phyloP scores from a whole-genome alignment of 257 asterid genomes.

The Solanum clarkiae region DNA sequence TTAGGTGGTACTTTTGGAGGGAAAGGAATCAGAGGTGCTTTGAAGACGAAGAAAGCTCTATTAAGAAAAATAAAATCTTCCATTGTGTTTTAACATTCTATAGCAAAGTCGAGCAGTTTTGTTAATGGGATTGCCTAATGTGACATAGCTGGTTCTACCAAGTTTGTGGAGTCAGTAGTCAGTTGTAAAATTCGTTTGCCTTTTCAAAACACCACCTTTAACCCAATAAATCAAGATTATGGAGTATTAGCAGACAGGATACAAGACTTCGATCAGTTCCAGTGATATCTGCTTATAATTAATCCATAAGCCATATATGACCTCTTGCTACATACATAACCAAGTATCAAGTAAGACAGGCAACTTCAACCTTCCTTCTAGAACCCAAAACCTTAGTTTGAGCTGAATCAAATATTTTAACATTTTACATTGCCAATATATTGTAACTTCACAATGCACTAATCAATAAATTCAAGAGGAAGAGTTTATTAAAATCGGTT shows the following conservation, averaged over 20 bases:
- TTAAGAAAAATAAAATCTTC: background rate
- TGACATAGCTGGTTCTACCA: background rate
- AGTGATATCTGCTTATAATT: background rate
- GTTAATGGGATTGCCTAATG: background rate
- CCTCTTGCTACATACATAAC: background rate
- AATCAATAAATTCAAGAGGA: background rate
- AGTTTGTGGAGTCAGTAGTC: background rate
- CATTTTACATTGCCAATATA: background rate
- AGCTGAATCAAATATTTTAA: background rate
- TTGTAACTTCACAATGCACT: background rate
- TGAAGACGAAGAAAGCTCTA: background rate
- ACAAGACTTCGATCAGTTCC: background rate
- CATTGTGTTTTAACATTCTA: background rate
- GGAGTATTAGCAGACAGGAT: background rate
- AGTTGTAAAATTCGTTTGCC: background rate
- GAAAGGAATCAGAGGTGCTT: background rate
- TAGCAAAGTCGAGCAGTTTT: background rate
- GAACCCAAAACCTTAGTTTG: background rate
- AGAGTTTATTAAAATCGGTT: background rate
- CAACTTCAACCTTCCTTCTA: background rate
- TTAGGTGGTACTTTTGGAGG: background rate
- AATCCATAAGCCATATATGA: background rate
- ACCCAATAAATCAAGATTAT: background rate
- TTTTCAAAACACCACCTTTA: background rate
- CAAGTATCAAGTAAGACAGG: background rate